Base-by-base conservation (phyloP, 2,329 filamentous ascomycete genomes). In the Pyricularia sp. region DNA sequence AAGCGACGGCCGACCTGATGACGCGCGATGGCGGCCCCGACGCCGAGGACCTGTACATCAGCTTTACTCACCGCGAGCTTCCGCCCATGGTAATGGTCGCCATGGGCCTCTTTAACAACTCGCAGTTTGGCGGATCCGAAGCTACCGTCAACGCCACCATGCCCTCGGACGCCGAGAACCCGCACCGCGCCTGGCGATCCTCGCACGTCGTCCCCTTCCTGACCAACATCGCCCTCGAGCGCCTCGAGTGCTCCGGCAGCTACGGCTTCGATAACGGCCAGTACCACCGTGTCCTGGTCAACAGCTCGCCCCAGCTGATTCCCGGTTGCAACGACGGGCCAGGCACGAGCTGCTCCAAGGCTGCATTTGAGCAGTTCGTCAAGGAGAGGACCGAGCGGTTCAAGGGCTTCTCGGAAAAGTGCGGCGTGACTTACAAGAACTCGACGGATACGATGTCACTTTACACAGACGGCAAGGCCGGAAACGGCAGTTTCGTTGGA, bases 21-120 rank as follows among this genome's bases (percentile, higher is more conserved):
- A 74, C 86, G 68, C 59, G 25, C 59, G 59, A 28, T 12, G 25
- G 59, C 59, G 59, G 59, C 59, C 11, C 31, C 25, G 42, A 58
- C 26, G 42, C 50, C 6, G 65, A 42, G 17, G 86, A 90, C 69
- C 80, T 91, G 9, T 89, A 88, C 73, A 81, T 91, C 59, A 88
- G 86, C 68, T 91, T 91, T 78, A 91, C 89, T 0, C 89, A 91
- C 75, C 85, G 89, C 25, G 88, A 91, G 75, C 79, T 91, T 2
- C 88, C 88, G 1, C 88, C 89, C 0, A 88, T 87, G 70, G 86
- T 90, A 1, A 78, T 88, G 1, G 88, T 90, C 1, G 88, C 89
- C 0, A 82, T 91, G 77, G 89, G 89, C 0, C 80, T 92, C 4
- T 91, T 90, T 81, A 91, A 91, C 79, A 90, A 90, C 77, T 88